These are phyloP conservation scores for Neoascochyta sp. DNA, from an alignment of 2,329 filamentous ascomycete species.

Conservation along the genomic window DNA sequence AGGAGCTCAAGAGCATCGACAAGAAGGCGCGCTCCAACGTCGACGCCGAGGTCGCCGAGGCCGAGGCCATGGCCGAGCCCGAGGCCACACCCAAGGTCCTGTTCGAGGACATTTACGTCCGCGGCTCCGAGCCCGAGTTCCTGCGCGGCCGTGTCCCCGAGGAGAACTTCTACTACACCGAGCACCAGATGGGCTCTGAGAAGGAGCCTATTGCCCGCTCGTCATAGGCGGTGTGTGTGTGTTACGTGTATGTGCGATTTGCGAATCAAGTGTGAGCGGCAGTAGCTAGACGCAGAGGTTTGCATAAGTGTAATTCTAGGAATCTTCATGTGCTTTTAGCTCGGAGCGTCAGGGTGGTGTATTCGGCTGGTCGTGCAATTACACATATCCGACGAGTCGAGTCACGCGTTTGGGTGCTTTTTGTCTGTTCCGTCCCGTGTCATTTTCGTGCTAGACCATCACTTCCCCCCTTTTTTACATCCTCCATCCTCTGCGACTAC, in stretches of 20 bases:
- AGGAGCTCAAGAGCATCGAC: conserved; percentile 93
- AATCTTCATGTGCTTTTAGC: too few relatives aligned
- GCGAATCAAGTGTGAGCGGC: too few relatives aligned
- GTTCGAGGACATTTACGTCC: conserved; percentile 94
- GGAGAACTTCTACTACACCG: conserved; percentile 78
- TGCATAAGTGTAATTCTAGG: conserved; percentile 25
- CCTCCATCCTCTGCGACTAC: too few relatives aligned
- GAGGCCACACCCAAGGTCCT: conserved; percentile 77
- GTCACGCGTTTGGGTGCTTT: too few relatives aligned
- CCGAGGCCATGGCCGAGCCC: conserved; percentile 81
- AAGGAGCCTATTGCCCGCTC: conserved; percentile 37
- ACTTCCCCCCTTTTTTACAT: too few relatives aligned
- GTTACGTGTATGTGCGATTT: too few relatives aligned
- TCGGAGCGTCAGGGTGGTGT: not conserved
- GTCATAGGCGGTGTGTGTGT: conserved; percentile 10
- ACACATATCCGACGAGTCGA: too few relatives aligned
- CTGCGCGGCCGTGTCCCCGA: conserved; percentile 83
- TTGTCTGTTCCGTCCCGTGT: too few relatives aligned
- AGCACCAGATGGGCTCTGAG: conserved; percentile 42
- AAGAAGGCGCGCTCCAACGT: conserved; percentile 85
- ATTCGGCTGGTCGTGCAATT: conserved; percentile 7
- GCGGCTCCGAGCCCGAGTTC: conserved; percentile 80
- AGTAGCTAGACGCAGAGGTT: conserved; percentile 6
- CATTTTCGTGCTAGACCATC: too few relatives aligned
- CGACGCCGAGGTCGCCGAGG: conserved; percentile 83